These are phyloP conservation scores for Coniochaeta pulveracea DNA, from an alignment of 2,329 filamentous ascomycete species.

Conservation along the genomic window DNA sequence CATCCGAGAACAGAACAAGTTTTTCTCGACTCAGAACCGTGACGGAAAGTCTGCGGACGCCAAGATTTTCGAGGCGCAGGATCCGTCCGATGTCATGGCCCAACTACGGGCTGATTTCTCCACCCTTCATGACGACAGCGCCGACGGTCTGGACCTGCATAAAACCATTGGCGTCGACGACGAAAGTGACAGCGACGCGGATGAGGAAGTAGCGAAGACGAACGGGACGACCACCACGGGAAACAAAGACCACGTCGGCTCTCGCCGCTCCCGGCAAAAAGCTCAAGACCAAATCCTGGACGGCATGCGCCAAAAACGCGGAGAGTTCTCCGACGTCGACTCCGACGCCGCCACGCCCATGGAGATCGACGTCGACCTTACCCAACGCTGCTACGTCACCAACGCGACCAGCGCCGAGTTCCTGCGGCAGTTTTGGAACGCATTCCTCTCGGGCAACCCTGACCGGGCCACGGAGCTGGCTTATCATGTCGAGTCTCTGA, in stretches of 20 bases:
- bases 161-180: conserved; percentile 57
- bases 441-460: conserved; percentile 80
- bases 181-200: conserved; percentile 57
- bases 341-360: conserved; percentile 38
- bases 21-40: conserved; percentile 51
- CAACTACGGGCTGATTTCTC: conserved; percentile 52
- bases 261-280: conserved; percentile 50
- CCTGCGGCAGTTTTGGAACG: conserved; percentile 91
- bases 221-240: too few relatives aligned
- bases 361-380: conserved; percentile 43
- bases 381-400: conserved; percentile 52
- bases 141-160: conserved; percentile 47
- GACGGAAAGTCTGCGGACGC: conserved; percentile 32
- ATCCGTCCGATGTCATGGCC: conserved; percentile 56
- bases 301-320: conserved; percentile 50
- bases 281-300: conserved; percentile 57
- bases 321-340: conserved; percentile 42
- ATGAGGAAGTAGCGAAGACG: conserved; percentile 25
- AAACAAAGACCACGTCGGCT: conserved; percentile 53
- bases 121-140: conserved; percentile 32
- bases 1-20: conserved; percentile 75
- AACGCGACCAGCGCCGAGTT: conserved; percentile 94
- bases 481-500: conserved; percentile 72
- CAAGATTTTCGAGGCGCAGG: conserved; percentile 54
- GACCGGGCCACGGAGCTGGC: conserved; percentile 71